Evolutionary conservation across 2,329 filamentous ascomycete species (phyloP), one percentile per base, ranked within the genome.

Genomic region (Colletotrichum tanaceti): DNA sequence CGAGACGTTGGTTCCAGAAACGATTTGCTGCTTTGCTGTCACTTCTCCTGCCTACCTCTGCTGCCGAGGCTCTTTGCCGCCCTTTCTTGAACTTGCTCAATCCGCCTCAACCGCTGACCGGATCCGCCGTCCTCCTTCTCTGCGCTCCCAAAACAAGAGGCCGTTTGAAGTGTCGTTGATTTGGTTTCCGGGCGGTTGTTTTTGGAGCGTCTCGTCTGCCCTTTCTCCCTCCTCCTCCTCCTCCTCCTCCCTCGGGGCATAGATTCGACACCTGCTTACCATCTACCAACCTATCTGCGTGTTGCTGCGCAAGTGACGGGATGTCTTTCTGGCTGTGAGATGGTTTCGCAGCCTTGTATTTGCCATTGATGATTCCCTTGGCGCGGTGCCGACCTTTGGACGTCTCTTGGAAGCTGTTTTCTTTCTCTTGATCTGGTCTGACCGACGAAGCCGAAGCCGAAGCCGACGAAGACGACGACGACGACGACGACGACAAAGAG

Each of bases 81-180:
- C 28, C 28, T 32, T 63, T 41, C 60, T 57, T 65, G 63, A 72
- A 72, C 65, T 71, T 72, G 70, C 70, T 72, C 70, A 72, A 72
- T 72, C 35, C 68, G 32, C 57, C 70, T 65, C 70, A 65, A 32
- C 32, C 46, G 39, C 38, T 39, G 20, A 22, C 44, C 44, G 38
- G 13, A 22, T 18, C 44, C 7, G 13, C 28, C 28, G 18, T 44
- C 43, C 10, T 63, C 58, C 28, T 9, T 9, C 2, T 32, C 28
- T 32, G 28, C 7, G 7, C 28, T 0, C 28, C 28, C 9, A 58
- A 54, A 62, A 16, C 16, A n/a, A 50, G 20, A 50, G 20, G 39
- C 11, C 24, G 1, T 41, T 35, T 22, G 60, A 59, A 24, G 35
- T 35, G 58, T 43, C n/a, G 10, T 6, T 4, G 10, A 20, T 39